Base-by-base conservation (phyloP, 345 rosid species). In the Anacardium occidentale region DNA sequence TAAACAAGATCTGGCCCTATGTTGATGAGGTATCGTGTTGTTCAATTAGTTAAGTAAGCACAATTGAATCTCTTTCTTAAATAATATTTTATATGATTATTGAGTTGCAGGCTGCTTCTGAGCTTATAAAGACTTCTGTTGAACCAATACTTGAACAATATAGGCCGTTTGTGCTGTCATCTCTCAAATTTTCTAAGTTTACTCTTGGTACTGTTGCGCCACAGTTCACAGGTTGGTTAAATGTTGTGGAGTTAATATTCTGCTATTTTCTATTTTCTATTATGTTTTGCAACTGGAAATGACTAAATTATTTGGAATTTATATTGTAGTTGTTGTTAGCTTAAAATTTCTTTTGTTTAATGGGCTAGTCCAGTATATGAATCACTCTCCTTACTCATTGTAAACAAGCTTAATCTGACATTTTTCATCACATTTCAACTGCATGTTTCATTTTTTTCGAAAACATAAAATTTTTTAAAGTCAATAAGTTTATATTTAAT, bases 121-220 rank as follows among this genome's bases (percentile, higher is more conserved):
- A 90, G 70, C 84, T 93, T 81, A 96, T 96, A 69, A 93, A 72
- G 83, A 72, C 92, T 65, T 86, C 93, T 0, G 94, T 96, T 47
- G 99, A 96, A 84, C 99, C 99, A 53, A 74, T 91, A 69, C 88
- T 96, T 4, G 99, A 90, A 78, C 97, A 91, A 76, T 90, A 96
- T 80, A 90, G 97, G 71, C 99, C 99, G n/a, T 68, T 90, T n/a
- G 53, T 96, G 68, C 66, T 96, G 54, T 87, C 97, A 0, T 93
- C 99, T 64, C 88, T 96, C 45, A 96, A 86, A 44, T 93, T 92
- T 78, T 96, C 99, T 77, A 96, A 81, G 86, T 87, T 96, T 34
- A 93, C 98, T 78, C 98, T 96, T 3, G 99, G 99, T 32, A 91
- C 99, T 0, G 97, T 96, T 77, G 98, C 98, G 22, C 99, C 99